Base-by-base conservation (phyloP, 2,329 filamentous ascomycete genomes). In the Emmonsia crescens region DNA sequence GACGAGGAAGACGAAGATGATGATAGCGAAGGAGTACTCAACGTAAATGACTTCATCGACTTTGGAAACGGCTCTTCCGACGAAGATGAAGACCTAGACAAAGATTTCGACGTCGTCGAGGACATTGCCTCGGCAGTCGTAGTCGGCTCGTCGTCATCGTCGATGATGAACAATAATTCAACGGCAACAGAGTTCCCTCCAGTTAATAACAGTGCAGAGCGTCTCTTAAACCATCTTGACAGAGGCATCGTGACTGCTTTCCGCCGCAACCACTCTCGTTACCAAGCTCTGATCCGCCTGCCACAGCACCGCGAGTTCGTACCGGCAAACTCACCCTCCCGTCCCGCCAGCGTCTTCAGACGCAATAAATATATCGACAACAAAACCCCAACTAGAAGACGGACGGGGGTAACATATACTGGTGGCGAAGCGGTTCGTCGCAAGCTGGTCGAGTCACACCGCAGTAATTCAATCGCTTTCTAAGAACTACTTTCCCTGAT, bases 231-330 rank as follows among this genome's bases (percentile, higher is more conserved):
- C 60, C 86, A 88, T 66, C 84, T 91, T 46, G 85, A 88, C 68
- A 83, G 85, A 66, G 83, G 86, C 61, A 84, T 87, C 16, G 89
- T 94, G 42, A 88, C 88, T 44, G 88, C 89, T 0, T 95, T 94
- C 79, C 89, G 89, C 61, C 79, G 77, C 49, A 82, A 83, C 65
- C 79, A 82, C 68, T 77, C 76, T 69, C 73, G 77, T 64, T 76
- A 83, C 70, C 74, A 81, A 68, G 71, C 79, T 63, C 68, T 78
- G 69, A 75, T 79, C 68, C 75, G 79, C 66, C 72, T 73, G 79
- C 78, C 76, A 31, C 74, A 77, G 61, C 74, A 78, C 65, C 71
- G 73, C 57, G 73, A 78, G 66, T 74, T 77, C 64, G 74, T 78
- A 73, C 74, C 76, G 8, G 73, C 76, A 48, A 77, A 77, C 61